A percentile compares a stretch with the other conserved stretches of the same genome.
phyloP scores from a whole-genome alignment of 768 basidiomycete species.

The Tremella fuciformis region DNA sequence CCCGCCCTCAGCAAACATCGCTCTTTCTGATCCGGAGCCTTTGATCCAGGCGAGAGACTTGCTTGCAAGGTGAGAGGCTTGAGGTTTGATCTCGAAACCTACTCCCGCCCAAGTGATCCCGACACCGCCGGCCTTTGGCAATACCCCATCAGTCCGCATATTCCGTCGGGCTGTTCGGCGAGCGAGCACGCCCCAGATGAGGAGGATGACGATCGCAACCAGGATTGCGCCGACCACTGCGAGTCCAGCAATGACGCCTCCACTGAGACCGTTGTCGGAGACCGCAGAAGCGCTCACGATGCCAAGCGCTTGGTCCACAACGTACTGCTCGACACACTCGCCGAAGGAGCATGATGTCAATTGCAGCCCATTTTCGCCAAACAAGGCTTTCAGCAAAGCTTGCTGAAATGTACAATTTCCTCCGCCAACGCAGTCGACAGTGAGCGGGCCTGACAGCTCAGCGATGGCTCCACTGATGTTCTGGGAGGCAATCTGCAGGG shows the following conservation, averaged over 20 bases:
- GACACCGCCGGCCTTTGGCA: slow-evolving; percentile 57
- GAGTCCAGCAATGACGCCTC: slow-evolving; percentile 86
- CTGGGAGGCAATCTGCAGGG: slow-evolving; percentile 21
- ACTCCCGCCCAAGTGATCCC: slow-evolving; percentile 68
- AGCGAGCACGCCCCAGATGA: slow-evolving; percentile 62
- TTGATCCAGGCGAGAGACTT: slow-evolving; percentile 23
- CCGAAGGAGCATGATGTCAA: slow-evolving; percentile 76
- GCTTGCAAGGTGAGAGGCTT: background rate
- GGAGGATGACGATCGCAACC: slow-evolving; percentile 59
- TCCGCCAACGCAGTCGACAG: slow-evolving; percentile 63
- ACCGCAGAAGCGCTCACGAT: slow-evolving; percentile 31
- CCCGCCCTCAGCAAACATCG: slow-evolving; percentile 11
- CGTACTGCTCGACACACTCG: slow-evolving; percentile 79
- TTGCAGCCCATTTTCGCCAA: slow-evolving; percentile 70
- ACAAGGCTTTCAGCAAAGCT: slow-evolving; percentile 62
- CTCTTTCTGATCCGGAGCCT: slow-evolving; percentile 20
- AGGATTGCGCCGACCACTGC: slow-evolving; percentile 74
- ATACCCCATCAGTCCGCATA: slow-evolving; percentile 50
- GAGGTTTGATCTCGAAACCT: slow-evolving; percentile 60
- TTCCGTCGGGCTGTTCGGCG: slow-evolving; percentile 64
- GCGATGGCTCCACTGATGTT: slow-evolving; percentile 66
- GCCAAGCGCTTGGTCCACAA: slow-evolving; percentile 62
- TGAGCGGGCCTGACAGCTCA: slow-evolving; percentile 63
- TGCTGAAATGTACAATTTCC: slow-evolving; percentile 76
- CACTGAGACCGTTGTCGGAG: slow-evolving; percentile 59